Evolutionary conservation across 495 filamentous ascomycete species (phyloP), one percentile per base, ranked within the genome.

Genomic region (Tuber melanosporum): DNA sequence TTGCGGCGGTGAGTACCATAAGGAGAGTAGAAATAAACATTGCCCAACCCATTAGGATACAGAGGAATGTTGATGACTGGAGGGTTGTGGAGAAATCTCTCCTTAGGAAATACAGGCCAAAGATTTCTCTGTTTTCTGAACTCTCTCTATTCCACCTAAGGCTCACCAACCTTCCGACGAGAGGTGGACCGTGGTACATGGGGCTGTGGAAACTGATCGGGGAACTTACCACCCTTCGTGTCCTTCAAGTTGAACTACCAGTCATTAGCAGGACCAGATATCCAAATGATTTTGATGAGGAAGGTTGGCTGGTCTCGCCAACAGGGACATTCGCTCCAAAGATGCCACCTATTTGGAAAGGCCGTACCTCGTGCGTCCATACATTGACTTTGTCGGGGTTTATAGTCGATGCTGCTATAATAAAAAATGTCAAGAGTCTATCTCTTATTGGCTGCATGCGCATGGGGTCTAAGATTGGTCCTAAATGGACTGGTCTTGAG

Each of bases 121-220:
- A 32, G 17, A 79, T 80, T 45, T 20, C 12, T 17, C 42, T 36
- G 12, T 47, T 80, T 22, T 41, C 26, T 26, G 32, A 57, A 5
- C 73, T 80, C 45, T 77, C 77, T 36, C 78, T 80, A n/a, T 57
- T 46, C 17, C 22, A 39, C 19, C 77, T 80, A 10, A 47, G 57
- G 20, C 71, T 80, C n/a, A 19, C 32, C 2, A 80, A 80, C 36
- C 77, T 80, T 19, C 78, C 78, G 8, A 80, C 78, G 1, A 71
- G 78, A 42, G 78, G 78, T 36, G 78, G 77, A 15, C 49, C 52
- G 19, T 80, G 73, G 77, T 80, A 77, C 71, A 20, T 20, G 32
- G 44, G 75, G 15, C 45, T 80, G 10, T 80, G 77, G 77, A 12
- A 52, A 22, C 57, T 79, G 20, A 71, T 79, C 47, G 78, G 66